Evolutionary conservation across 2,329 filamentous ascomycete genomes (phyloP).

Genomic region (Sclerotinia sclerotiorum): DNA sequence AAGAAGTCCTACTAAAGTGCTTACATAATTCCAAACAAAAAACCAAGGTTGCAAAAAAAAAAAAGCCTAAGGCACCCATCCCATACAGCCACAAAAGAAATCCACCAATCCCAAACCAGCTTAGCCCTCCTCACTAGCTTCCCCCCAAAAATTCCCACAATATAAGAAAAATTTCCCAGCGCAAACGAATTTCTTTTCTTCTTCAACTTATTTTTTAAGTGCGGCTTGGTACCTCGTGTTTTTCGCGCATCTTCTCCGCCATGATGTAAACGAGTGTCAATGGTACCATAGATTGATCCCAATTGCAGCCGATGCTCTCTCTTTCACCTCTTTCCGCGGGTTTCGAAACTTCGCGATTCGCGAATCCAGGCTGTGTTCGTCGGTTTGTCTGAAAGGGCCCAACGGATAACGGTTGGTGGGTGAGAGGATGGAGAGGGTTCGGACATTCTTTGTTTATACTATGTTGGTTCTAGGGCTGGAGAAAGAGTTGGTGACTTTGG

Average conservation of each 20-base stretch:
- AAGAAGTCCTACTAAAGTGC: too few species aligned
- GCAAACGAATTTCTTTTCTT: neutral
- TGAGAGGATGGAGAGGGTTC: conserved; percentile 48
- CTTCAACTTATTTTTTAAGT: conserved; percentile 32
- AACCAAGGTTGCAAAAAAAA: too few species aligned
- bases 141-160: neutral
- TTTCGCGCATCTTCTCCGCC: conserved; percentile 16
- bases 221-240: conserved; percentile 37
- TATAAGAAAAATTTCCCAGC: conserved; percentile 4
- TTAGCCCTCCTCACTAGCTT: neutral
- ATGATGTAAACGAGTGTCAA: conserved; percentile 42
- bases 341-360: conserved; percentile 32
- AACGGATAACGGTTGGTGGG: conserved; percentile 31
- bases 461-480: neutral
- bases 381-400: conserved; percentile 38
- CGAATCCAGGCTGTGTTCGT: conserved; percentile 21
- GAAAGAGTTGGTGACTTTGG: neutral
- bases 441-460: conserved; percentile 48
- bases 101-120: neutral
- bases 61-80: neutral
- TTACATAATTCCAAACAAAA: neutral
- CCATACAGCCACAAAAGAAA: too few species aligned
- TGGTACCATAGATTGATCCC: conserved; percentile 47
- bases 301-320: conserved; percentile 68
- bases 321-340: conserved; percentile 45